phyloP scores from a whole-genome alignment of 1,139 yeast genomes.

The Tardiomyces blankii region DNA sequence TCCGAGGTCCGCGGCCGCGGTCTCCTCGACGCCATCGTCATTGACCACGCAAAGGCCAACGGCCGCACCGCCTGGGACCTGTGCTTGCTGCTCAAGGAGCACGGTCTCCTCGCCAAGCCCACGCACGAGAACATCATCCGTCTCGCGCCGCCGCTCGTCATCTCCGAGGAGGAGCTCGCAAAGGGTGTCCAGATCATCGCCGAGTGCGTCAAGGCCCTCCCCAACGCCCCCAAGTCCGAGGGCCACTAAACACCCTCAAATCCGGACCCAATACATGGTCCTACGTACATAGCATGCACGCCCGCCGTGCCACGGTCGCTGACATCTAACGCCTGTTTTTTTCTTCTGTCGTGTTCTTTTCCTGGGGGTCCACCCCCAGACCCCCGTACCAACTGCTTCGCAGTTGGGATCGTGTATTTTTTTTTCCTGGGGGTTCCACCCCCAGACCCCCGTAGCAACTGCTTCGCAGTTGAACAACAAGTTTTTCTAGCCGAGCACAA shows the following conservation, averaged over 20 bases:
- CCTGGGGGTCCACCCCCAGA: too few species aligned
- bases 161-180: constrained; percentile 72
- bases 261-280: neutral
- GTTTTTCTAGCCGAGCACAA: too few species aligned
- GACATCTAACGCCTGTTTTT: too few species aligned
- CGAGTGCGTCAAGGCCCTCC: constrained; percentile 47
- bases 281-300: neutral
- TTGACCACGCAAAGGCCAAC: constrained; percentile 71
- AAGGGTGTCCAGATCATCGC: constrained; percentile 72
- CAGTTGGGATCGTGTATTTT: too few species aligned
- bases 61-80: constrained; percentile 96
- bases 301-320: neutral
- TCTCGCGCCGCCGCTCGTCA: constrained; percentile 92
- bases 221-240: constrained; percentile 31
- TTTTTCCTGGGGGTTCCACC: too few species aligned
- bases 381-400: too few species aligned
- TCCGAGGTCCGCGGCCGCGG: constrained; percentile 93
- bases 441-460: too few species aligned
- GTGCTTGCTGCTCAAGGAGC: constrained; percentile 77
- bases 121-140: constrained; percentile 94
- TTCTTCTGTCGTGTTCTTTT: too few species aligned
- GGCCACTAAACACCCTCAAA: too few species aligned
- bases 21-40: constrained; percentile 79
- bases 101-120: constrained; percentile 91
- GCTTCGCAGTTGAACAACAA: too few species aligned